Evolutionary conservation across 2,329 filamentous ascomycete species (phyloP), one percentile per base, ranked within the genome.

Genomic region (Diaporthe caulivora): DNA sequence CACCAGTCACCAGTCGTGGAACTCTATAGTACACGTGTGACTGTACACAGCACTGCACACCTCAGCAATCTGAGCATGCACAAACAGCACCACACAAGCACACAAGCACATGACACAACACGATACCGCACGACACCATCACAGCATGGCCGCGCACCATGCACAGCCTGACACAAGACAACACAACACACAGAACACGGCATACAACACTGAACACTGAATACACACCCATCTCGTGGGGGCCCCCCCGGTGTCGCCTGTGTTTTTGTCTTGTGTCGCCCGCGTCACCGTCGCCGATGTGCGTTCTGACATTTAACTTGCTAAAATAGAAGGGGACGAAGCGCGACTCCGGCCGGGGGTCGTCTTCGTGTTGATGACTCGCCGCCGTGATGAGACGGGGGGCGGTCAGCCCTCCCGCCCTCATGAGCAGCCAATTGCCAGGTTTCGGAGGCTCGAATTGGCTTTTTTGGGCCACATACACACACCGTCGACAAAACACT

Each of bases 331-430:
- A 49, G 44, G 44, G 62, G 44, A 65, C 62, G 44, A 65, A 40
- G 44, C 62, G 29, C 44, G 44, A 51, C 62, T 51, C 24, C 44
- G 29, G 29, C 29, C 44, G 21, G 62, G 57, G 60, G 62, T 40
- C 21, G 62, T 65, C 44, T 65, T 65, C 62, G 62, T 72, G 57
- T 72, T 62, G 70, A 54, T 53, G 70, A 49, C 37, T 67, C 58
- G 49, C 29, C 65, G 70, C 62, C 62, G 29, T 51, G 29, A 37
- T 44, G 44, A 44, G 62, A 44, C 24, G 26, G 62, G 44, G 60
- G 62, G 44, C 44, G 62, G 62, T 65, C 62, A 65, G 62, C 62
- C 37, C 34, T 34, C 5, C 5, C 5, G 34, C 5, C 34, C 47
- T 65, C 44, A 51, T 51, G n/a, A 40, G 29, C 62, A 65, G 62